A percentile compares a stretch with the other conserved stretches of the same genome.
Conservation (phyloP, 768 basidiomycete genomes). For the Xerocomellus intermedius region DNA sequence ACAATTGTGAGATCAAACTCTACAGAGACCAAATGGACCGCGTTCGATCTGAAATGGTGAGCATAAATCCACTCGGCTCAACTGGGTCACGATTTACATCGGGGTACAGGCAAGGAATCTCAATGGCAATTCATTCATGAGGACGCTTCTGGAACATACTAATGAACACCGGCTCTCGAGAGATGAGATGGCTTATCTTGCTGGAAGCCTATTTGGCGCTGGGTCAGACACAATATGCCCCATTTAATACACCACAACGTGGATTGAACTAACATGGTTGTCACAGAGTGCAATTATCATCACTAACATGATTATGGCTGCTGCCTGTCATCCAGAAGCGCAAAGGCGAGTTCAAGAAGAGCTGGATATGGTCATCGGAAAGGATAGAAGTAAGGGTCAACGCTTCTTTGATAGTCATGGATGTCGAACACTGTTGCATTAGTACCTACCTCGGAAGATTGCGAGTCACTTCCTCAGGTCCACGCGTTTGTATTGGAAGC, state of each 20-base stretch:
- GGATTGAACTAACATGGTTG: background rate
- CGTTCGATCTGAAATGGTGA: constrained; percentile 45
- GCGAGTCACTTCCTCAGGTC: constrained; percentile 32
- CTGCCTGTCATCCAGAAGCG: constrained; percentile 50
- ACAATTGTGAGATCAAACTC: constrained; percentile 46
- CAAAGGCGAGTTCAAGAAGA: constrained; percentile 52
- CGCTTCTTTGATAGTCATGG: background rate
- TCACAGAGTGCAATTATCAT: constrained; percentile 48
- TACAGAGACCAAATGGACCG: constrained; percentile 48
- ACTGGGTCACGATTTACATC: background rate
- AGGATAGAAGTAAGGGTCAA: constrained; percentile 21
- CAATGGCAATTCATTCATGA: constrained; percentile 40
- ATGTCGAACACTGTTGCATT: background rate
- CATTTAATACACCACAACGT: background rate
- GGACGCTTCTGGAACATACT: constrained; percentile 50
- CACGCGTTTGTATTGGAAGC: constrained; percentile 37
- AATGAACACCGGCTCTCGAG: constrained; percentile 45
- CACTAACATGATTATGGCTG: constrained; percentile 50
- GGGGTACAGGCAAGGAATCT: constrained; percentile 7
- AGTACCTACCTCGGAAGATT: constrained; percentile 39
- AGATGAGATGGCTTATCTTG: constrained; percentile 56
- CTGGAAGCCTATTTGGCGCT: constrained; percentile 58
- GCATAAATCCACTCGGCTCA: background rate
- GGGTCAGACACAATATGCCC: constrained; percentile 49
- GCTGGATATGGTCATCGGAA: constrained; percentile 50